Percentiles rank a stretch among this genome's conserved stretches.
phyloP scores from a whole-genome alignment of 306 rosid genomes.

The Fragaria iinumae region DNA sequence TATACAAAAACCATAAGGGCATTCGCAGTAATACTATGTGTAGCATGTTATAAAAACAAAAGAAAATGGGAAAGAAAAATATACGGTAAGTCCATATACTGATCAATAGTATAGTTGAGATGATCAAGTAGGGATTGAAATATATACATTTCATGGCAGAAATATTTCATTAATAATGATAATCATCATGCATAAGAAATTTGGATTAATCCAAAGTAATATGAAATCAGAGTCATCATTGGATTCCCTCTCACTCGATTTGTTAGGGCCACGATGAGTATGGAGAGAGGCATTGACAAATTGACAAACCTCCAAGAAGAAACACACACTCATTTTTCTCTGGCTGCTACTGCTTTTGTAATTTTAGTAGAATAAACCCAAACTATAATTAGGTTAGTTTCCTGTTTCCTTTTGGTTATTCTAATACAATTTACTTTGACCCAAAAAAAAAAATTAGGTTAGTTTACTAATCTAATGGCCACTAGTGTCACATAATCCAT shows the following conservation, averaged over 20 bases:
- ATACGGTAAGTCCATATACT: too few relatives aligned
- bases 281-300: conserved; percentile 12
- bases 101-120: too few relatives aligned
- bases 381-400: conserved; percentile 12
- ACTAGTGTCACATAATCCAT: conserved; percentile 49
- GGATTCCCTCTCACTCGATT: conserved; percentile 49
- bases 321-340: background rate
- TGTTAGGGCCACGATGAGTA: conserved; percentile 24
- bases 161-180: background rate
- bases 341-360: conserved; percentile 9
- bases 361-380: background rate
- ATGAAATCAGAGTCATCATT: conserved; percentile 32
- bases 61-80: too few relatives aligned
- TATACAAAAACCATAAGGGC: too few relatives aligned
- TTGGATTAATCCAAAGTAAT: conserved; percentile 10
- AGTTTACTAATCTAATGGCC: conserved; percentile 56
- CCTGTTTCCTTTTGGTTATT: too few relatives aligned
- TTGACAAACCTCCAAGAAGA: conserved; percentile 16
- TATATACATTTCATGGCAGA: background rate
- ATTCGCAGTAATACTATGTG: too few relatives aligned
- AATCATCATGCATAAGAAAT: background rate
- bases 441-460: background rate
- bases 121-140: too few relatives aligned
- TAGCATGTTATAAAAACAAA: too few relatives aligned
- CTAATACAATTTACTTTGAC: too few relatives aligned